Evolutionary conservation across 371 early-diverging fungal genomes (phyloP).

Genomic region (Syncephalastrum contaminatum): DNA sequence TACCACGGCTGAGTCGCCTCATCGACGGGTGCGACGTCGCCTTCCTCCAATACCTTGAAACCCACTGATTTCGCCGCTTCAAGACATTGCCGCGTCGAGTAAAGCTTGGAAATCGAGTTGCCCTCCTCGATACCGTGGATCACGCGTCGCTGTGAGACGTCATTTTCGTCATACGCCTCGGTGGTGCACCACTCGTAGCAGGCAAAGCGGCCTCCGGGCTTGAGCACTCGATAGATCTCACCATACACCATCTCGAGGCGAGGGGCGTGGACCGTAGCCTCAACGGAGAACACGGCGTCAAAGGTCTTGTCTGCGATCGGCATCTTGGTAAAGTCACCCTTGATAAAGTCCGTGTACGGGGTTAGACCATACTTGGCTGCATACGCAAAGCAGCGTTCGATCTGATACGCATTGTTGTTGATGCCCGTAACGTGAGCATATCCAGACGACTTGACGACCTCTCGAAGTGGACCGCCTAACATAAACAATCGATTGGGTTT

Average conservation of each 20-base stretch:
- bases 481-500: neutral
- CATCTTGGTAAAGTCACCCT: slow-evolving; percentile 80
- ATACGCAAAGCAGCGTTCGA: slow-evolving; percentile 68
- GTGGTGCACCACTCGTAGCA: slow-evolving; percentile 84
- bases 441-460: slow-evolving; percentile 71
- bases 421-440: slow-evolving; percentile 73
- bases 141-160: slow-evolving; percentile 63
- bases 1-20: slow-evolving; percentile 71
- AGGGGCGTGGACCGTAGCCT: slow-evolving; percentile 76
- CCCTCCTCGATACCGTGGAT: slow-evolving; percentile 76
- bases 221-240: slow-evolving; percentile 74
- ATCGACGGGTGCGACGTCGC: slow-evolving; percentile 58
- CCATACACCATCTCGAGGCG: slow-evolving; percentile 67
- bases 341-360: slow-evolving; percentile 48
- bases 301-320: slow-evolving; percentile 63
- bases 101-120: slow-evolving; percentile 77
- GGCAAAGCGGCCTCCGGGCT: slow-evolving; percentile 72
- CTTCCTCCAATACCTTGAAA: slow-evolving; percentile 66
- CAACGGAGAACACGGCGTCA: slow-evolving; percentile 77
- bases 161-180: slow-evolving; percentile 62
- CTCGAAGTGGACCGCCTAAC: slow-evolving; percentile 70
- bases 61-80: slow-evolving; percentile 69
- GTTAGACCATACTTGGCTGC: slow-evolving; percentile 58
- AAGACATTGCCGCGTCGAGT: slow-evolving; percentile 58
- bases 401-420: slow-evolving; percentile 85